These are phyloP conservation scores for Sporothrix euskadiensis DNA, from an alignment of 2,329 filamentous ascomycete species.

Conservation along the genomic window DNA sequence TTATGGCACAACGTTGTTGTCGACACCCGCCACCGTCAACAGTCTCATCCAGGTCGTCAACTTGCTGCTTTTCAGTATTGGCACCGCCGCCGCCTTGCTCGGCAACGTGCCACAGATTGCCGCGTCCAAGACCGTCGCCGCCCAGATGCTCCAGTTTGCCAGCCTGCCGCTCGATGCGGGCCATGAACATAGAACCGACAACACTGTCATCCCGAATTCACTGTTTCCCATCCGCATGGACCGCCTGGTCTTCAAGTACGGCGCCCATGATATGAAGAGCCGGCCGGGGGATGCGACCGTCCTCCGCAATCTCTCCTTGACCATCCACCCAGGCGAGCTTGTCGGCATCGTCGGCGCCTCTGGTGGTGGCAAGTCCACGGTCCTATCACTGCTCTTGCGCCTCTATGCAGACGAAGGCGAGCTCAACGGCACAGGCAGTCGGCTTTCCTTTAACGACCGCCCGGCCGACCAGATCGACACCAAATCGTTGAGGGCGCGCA, in stretches of 20 bases:
- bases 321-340: constrained; percentile 62
- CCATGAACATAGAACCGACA: constrained; percentile 52
- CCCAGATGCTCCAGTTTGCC: constrained; percentile 69
- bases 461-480: constrained; percentile 63
- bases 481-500: constrained; percentile 57
- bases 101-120: constrained; percentile 79
- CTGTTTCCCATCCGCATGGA: constrained; percentile 54
- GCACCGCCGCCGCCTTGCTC: constrained; percentile 68
- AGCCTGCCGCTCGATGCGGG: constrained; percentile 56
- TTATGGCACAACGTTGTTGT: constrained; percentile 69
- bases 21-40: constrained; percentile 51
- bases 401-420: constrained; percentile 54
- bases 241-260: constrained; percentile 69
- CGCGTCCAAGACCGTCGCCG: constrained; percentile 69
- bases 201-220: constrained; percentile 39
- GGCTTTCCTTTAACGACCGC: constrained; percentile 59
- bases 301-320: constrained; percentile 65
- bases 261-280: not conserved
- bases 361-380: constrained; percentile 88
- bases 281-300: constrained; percentile 48
- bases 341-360: constrained; percentile 81
- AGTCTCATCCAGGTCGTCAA: constrained; percentile 74
- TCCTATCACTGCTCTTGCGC: constrained; percentile 71
- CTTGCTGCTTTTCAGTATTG: constrained; percentile 79
- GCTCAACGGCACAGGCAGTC: constrained; percentile 30